Conservation (phyloP, 768 basidiomycete genomes). For the Lactarius sp. region DNA sequence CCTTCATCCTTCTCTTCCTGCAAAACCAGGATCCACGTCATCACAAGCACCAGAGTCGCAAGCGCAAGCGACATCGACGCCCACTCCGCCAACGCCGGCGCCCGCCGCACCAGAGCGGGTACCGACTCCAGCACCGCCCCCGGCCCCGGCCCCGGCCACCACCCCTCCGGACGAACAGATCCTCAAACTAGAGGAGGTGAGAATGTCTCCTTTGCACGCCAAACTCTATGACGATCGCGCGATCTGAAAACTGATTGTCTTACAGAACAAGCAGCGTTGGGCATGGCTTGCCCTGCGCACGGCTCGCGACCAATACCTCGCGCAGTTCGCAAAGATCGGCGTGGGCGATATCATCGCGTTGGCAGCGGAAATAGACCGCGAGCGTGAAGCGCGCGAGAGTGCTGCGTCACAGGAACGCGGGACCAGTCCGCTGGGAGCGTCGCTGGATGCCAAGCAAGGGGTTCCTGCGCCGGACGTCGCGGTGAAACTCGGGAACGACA, state of each 20-base stretch:
- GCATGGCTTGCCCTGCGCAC: constrained; percentile 78
- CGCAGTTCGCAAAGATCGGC: constrained; percentile 79
- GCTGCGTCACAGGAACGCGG: constrained; percentile 29
- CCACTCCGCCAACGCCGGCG: constrained; percentile 1
- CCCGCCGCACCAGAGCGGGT: background rate
- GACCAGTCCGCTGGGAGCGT: constrained; percentile 25
- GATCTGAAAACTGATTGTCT: constrained; percentile 3
- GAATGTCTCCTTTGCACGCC: constrained; percentile 11
- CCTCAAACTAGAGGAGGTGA: constrained; percentile 58
- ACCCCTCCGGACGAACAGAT: constrained; percentile 46
- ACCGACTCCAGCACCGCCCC: constrained; percentile 2
- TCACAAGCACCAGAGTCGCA: constrained; percentile 31
- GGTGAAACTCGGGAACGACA: constrained; percentile 16
- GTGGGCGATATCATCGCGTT: constrained; percentile 56
- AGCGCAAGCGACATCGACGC: constrained; percentile 29
- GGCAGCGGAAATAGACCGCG: constrained; percentile 33
- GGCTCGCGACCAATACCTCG: constrained; percentile 65
- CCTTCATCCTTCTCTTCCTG: constrained; percentile 37
- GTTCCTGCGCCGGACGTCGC: background rate
- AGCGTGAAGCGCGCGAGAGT: constrained; percentile 35
- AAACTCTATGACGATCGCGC: background rate
- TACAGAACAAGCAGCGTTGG: constrained; percentile 69
- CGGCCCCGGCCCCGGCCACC: constrained; percentile 24
- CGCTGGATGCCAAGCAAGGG: constrained; percentile 14
- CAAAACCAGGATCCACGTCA: constrained; percentile 53